Conservation (phyloP, 306 rosid species). For the Glycine soja region DNA sequence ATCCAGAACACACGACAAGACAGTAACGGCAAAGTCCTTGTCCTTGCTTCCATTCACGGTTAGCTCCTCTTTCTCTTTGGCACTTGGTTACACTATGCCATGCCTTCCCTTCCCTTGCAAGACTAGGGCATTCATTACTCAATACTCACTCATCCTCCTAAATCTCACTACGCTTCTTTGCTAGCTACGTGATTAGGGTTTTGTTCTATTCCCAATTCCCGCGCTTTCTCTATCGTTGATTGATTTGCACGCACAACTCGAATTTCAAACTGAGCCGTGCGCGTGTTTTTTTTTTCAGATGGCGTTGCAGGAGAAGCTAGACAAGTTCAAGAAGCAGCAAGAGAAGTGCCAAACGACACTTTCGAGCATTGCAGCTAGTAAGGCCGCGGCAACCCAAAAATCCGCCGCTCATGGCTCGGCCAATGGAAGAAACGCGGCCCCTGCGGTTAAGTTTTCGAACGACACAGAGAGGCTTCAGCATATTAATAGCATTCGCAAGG, state of each 20-base stretch:
- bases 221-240: not conserved
- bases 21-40: not conserved
- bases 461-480: slow-evolving; percentile 97
- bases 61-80: not conserved
- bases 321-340: slow-evolving; percentile 79
- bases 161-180: not conserved
- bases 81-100: too few species aligned
- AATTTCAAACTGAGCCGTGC: not conserved
- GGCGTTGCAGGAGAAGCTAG: slow-evolving; percentile 69
- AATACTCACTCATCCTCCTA: not conserved
- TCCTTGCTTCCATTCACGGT: not conserved
- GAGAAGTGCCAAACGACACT: slow-evolving; percentile 73
- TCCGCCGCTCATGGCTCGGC: slow-evolving; percentile 29
- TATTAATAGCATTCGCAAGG: slow-evolving; percentile 75
- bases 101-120: not conserved
- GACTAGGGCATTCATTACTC: slow-evolving; percentile 4
- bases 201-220: not conserved
- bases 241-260: not conserved
- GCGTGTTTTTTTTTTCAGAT: slow-evolving; percentile 48
- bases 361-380: slow-evolving; percentile 68
- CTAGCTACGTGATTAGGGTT: not conserved
- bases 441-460: slow-evolving; percentile 80
- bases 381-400: slow-evolving; percentile 43
- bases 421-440: slow-evolving; percentile 57
- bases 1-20: too few species aligned